Evolutionary conservation across 2,329 filamentous ascomycete species (phyloP), one percentile per base, ranked within the genome.

Genomic region (Microascus cirrosus): DNA sequence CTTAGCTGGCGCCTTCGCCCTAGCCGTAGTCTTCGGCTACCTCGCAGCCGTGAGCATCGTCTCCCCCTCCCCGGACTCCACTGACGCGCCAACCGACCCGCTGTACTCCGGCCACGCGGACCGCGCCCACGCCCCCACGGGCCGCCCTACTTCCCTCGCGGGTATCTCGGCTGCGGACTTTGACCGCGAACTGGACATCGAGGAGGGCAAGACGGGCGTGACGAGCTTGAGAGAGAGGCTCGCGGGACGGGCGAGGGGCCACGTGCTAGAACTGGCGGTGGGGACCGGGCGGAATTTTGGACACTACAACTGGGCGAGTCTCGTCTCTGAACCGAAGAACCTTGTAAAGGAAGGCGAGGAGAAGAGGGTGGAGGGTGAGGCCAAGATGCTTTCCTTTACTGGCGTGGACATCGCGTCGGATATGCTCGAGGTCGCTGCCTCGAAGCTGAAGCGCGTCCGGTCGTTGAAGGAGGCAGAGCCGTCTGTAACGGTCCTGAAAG

Each of bases 211-310:
- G 62, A 79, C 79, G 72, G 82, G 83, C 54, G 76, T 85, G 62
- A 75, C 71, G 6, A 69, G 68, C 20, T 68, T 84, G 56, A 76
- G 83, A 12, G 70, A 71, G 55, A 69, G 71, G 24, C 70, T 86
- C 28, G 78, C 77, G 1, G 64, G 68, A 13, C 67, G 69, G 35
- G 82, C 78, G 6, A 66, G 66, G 0, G 83, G 83, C 1, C 72
- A 83, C 66, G 83, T 86, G 13, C 74, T 85, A 35, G 83, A 86
- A 67, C 74, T 86, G 13, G 82, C 82, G 20, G 76, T 85, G 58
- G 83, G 83, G 20, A 84, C 83, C 2, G 83, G 83, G 3, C 74
- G 83, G 13, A 86, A 86, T 63, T 65, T 85, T 18, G 71, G 74
- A 45, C 82, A 77, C 67, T 85, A 85, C 66, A 71, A 78, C 64